phyloP scores from a whole-genome alignment of 1,139 yeast species.

The Saccharomyces uvarum region DNA sequence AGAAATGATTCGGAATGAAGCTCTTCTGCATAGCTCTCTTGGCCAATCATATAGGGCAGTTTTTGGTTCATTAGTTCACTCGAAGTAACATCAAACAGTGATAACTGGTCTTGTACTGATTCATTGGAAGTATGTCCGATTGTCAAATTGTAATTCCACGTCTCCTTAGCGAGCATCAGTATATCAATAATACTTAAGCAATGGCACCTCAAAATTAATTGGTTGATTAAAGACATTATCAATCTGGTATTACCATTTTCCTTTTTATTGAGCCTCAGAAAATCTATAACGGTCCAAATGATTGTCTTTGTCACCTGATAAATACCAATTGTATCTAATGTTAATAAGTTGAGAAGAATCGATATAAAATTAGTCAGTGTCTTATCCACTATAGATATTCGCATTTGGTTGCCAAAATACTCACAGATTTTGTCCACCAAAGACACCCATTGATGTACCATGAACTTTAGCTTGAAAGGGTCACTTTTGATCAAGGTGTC shows the following conservation, averaged over 20 bases:
- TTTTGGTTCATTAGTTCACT: slow-evolving; percentile 18
- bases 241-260: slow-evolving; percentile 22
- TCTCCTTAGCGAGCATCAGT: slow-evolving; percentile 12
- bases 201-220: slow-evolving; percentile 18
- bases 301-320: slow-evolving; percentile 12
- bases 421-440: slow-evolving; percentile 13
- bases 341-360: slow-evolving; percentile 14
- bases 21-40: slow-evolving; percentile 4
- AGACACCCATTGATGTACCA: slow-evolving; percentile 23
- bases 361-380: slow-evolving; percentile 18
- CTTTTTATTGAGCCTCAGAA: slow-evolving; percentile 12
- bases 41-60: slow-evolving; percentile 17
- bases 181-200: slow-evolving; percentile 13
- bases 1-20: slow-evolving; percentile 1
- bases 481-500: slow-evolving; percentile 16
- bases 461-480: slow-evolving; percentile 21
- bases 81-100: slow-evolving; percentile 18
- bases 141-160: slow-evolving; percentile 16
- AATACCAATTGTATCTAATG: slow-evolving; percentile 21
- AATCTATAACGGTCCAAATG: slow-evolving; percentile 9
- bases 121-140: slow-evolving; percentile 17
- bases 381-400: slow-evolving; percentile 14
- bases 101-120: slow-evolving; percentile 16
- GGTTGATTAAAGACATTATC: slow-evolving; percentile 18
- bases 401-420: slow-evolving; percentile 12